Evolutionary conservation across 2,329 filamentous ascomycete genomes (phyloP).

Genomic region (Hansfordia pulvinata): DNA sequence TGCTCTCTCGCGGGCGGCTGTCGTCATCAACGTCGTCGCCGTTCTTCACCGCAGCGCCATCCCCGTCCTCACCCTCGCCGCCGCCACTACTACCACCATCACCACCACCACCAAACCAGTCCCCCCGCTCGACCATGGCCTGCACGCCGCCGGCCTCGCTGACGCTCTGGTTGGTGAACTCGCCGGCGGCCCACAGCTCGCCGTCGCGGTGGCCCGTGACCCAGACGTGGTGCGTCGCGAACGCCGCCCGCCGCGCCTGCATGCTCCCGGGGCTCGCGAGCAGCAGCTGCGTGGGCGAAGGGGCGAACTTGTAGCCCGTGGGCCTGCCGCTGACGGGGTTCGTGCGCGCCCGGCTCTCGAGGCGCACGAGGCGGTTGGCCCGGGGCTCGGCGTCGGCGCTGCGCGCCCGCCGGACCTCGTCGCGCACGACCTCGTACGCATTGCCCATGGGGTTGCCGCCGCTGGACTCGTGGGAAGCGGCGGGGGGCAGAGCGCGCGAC

Average conservation of each 20-base stretch:
- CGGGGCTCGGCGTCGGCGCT: conserved; percentile 38
- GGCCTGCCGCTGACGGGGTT: conserved; percentile 34
- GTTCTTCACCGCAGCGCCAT: conserved; percentile 3
- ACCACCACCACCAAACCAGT: conserved; percentile 25
- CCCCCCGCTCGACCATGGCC: conserved; percentile 30
- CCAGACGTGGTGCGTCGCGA: conserved; percentile 32
- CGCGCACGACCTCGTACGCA: conserved; percentile 40
- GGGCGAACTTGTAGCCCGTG: conserved; percentile 34
- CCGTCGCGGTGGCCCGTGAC: conserved; percentile 33
- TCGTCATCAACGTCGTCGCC: conserved; percentile 3
- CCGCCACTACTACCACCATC: conserved; percentile 1
- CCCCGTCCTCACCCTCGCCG: conserved; percentile 1
- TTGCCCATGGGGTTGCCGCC: conserved; percentile 48
- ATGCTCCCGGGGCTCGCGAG: conserved; percentile 29
- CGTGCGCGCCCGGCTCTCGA: conserved; percentile 29
- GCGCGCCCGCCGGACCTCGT: conserved; percentile 26
- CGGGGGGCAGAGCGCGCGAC: conserved; percentile 15
- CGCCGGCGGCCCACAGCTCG: conserved; percentile 35
- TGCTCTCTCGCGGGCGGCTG: conserved; percentile 20
- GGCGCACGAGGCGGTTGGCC: conserved; percentile 33
- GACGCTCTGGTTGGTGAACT: conserved; percentile 35
- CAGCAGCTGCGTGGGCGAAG: conserved; percentile 29
- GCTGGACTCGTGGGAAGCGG: too few relatives aligned
- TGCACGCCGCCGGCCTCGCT: conserved; percentile 27
- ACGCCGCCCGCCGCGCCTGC: conserved; percentile 27